These are phyloP conservation scores for Talaromyces wortmannii DNA, from an alignment of 495 filamentous ascomycete genomes.

Conservation along the genomic window DNA sequence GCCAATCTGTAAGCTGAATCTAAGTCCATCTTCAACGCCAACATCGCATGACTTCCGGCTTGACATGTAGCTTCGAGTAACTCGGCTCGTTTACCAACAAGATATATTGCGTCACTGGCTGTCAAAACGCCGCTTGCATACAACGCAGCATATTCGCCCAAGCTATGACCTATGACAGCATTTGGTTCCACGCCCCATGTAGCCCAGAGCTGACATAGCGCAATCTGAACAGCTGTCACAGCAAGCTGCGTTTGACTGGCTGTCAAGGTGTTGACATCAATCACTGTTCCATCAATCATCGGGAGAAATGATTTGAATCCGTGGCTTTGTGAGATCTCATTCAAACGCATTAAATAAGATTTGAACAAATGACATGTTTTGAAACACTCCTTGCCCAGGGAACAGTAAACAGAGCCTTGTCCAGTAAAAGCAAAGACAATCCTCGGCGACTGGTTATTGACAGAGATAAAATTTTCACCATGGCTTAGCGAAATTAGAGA, in stretches of 20 bases:
- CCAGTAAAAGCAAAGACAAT: constrained; percentile 47
- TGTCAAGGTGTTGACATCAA: constrained; percentile 9
- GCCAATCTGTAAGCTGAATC: neutral
- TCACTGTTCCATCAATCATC: constrained; percentile 12
- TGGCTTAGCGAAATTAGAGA: constrained; percentile 14
- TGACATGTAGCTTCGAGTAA: constrained; percentile 59
- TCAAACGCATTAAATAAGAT: constrained; percentile 42
- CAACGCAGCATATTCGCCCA: constrained; percentile 78
- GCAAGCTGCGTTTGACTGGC: constrained; percentile 23
- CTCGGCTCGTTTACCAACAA: constrained; percentile 62
- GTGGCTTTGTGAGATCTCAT: constrained; percentile 16
- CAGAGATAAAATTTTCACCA: constrained; percentile 9
- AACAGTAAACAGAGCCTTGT: constrained; percentile 42
- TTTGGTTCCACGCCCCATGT: constrained; percentile 25
- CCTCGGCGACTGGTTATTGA: constrained; percentile 24
- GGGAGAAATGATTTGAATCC: constrained; percentile 20
- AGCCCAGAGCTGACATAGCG: constrained; percentile 21
- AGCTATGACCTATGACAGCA: constrained; percentile 38
- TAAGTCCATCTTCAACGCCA: constrained; percentile 15
- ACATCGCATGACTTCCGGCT: constrained; percentile 45
- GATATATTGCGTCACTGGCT: constrained; percentile 63
- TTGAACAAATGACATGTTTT: constrained; percentile 51
- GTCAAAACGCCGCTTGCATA: constrained; percentile 71
- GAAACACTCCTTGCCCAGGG: constrained; percentile 59
- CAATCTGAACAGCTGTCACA: constrained; percentile 26